Percentiles rank a stretch among this genome's conserved stretches.
phyloP scores from a whole-genome alignment of 2,329 filamentous ascomycete species.

The Bipolaris sorokiniana region DNA sequence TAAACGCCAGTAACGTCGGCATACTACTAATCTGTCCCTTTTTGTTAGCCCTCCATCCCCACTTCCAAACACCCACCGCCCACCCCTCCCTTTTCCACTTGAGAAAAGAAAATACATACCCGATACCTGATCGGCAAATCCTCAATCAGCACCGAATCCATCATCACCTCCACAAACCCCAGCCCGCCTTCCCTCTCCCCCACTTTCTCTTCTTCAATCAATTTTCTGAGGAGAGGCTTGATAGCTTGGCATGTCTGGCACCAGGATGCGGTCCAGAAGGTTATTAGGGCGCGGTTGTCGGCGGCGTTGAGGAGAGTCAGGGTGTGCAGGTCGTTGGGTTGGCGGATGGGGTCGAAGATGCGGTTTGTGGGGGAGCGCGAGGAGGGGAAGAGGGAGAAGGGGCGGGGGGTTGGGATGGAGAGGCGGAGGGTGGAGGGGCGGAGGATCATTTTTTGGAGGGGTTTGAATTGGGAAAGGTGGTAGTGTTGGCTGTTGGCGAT shows the following conservation, averaged over 20 bases:
- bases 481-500: neutral
- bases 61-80: neutral
- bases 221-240: slow-evolving; percentile 50
- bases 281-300: slow-evolving; percentile 54
- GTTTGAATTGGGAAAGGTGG: neutral
- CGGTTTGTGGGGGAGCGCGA: slow-evolving; percentile 34
- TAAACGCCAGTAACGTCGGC: slow-evolving; percentile 59
- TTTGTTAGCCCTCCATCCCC: too few species aligned
- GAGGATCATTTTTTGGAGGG: slow-evolving; percentile 1
- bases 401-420: slow-evolving; percentile 11
- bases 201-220: slow-evolving; percentile 53
- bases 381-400: slow-evolving; percentile 27
- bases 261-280: slow-evolving; percentile 59
- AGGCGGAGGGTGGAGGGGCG: neutral
- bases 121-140: slow-evolving; percentile 51
- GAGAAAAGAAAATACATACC: neutral
- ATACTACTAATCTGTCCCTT: slow-evolving; percentile 43
- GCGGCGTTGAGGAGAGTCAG: slow-evolving; percentile 56
- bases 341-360: slow-evolving; percentile 52
- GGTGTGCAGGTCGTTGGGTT: slow-evolving; percentile 55
- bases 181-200: slow-evolving; percentile 55
- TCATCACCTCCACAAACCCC: slow-evolving; percentile 56
- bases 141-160: slow-evolving; percentile 55
- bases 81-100: neutral
- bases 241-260: slow-evolving; percentile 53